Conservation (phyloP, 768 basidiomycete species). For the Trametopsis cervina region DNA sequence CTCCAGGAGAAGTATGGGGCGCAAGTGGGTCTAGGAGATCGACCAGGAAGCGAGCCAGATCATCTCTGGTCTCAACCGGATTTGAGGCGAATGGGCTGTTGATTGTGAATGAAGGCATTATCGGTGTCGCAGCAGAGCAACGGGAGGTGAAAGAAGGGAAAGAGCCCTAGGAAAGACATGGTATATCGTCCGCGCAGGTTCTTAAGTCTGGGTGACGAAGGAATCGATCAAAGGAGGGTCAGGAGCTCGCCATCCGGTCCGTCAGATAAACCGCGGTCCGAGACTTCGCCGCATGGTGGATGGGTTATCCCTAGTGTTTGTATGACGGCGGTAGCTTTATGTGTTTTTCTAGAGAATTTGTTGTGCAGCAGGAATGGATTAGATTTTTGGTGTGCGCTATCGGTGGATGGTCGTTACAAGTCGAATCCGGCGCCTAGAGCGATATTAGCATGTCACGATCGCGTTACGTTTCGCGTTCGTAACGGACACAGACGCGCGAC, state of each 20-base stretch:
- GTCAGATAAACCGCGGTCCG: constrained; percentile 5
- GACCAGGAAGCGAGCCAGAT: constrained; percentile 49
- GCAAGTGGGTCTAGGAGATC: constrained; percentile 61
- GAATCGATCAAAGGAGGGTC: constrained; percentile 5
- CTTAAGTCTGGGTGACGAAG: constrained; percentile 1
- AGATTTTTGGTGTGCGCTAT: no score
- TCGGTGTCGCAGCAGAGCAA: neutral
- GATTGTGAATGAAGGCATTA: constrained; percentile 19
- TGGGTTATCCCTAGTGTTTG: no score
- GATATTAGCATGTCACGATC: neutral
- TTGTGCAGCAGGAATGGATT: no score
- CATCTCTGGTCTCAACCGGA: constrained; percentile 52
- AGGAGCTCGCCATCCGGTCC: constrained; percentile 3
- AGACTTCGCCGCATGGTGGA: constrained; percentile 6
- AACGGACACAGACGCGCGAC: constrained; percentile 4
- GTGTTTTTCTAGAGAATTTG: no score
- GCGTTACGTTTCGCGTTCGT: constrained; percentile 4
- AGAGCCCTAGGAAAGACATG: neutral
- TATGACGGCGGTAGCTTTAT: no score
- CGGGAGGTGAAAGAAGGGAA: neutral
- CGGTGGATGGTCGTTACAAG: no score
- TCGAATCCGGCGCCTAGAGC: no score
- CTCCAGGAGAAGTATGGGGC: constrained; percentile 64
- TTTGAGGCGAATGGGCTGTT: constrained; percentile 45
- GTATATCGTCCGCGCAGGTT: neutral